Evolutionary conservation across 2,329 filamentous ascomycete genomes (phyloP).

Genomic region (Decorospora gaudefroyi): DNA sequence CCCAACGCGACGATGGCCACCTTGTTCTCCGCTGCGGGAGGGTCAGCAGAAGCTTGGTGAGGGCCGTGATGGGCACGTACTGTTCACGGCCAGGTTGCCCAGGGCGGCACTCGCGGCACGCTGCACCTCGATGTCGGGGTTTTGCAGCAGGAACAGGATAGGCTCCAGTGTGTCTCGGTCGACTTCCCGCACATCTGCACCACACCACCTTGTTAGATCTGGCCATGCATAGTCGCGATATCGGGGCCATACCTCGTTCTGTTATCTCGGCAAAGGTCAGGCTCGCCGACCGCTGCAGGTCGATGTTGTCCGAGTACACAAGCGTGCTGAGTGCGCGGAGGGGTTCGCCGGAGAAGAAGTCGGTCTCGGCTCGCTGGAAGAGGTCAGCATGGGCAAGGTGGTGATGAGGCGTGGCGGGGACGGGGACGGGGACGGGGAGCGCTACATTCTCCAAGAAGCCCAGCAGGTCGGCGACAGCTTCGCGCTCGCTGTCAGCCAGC

Average conservation of each 20-base stretch:
- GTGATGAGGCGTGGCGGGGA: conserved; percentile 4
- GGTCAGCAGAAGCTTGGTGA: conserved; percentile 49
- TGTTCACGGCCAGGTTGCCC: conserved; percentile 95
- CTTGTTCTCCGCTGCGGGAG: conserved; percentile 86
- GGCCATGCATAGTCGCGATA: conserved; percentile 1
- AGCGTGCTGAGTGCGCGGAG: conserved; percentile 91
- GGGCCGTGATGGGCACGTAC: conserved; percentile 56
- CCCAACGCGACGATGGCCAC: conserved; percentile 92
- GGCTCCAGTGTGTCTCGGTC: conserved; percentile 93
- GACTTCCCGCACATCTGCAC: conserved; percentile 89
- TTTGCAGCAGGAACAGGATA: conserved; percentile 93
- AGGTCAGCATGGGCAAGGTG: conserved; percentile 49
- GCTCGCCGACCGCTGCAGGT: conserved; percentile 94
- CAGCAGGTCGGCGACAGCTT: conserved; percentile 92
- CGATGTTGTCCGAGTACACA: conserved; percentile 98
- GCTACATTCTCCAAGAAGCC: conserved; percentile 95
- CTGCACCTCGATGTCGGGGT: conserved; percentile 95
- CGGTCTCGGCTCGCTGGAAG: conserved; percentile 84
- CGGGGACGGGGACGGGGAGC: conserved; percentile 10
- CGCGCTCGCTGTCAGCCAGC: conserved; percentile 91
- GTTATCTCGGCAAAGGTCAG: conserved; percentile 99
- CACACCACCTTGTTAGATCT: conserved; percentile 23
- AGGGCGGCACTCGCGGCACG: conserved; percentile 93
- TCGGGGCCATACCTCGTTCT: conserved; percentile 73
- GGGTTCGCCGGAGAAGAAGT: conserved; percentile 97